Base-by-base conservation (phyloP, 306 rosid genomes). In the Glycine latifolia region DNA sequence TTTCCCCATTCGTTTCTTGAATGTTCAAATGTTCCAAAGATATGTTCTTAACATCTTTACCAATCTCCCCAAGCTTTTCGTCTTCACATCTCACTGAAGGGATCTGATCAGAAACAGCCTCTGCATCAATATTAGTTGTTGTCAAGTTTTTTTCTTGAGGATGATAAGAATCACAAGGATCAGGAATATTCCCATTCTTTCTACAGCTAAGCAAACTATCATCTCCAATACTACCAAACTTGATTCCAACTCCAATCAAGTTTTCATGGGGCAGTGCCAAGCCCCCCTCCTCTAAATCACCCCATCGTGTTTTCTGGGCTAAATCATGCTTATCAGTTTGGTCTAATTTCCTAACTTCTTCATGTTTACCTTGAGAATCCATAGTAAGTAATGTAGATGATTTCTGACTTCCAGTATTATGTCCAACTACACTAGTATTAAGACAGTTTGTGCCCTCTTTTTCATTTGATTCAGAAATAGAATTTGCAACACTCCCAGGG, bases 201-300 rank as follows among this genome's bases (percentile, higher is more conserved):
- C 68, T 88, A 76, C 85, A 84, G 79, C 54, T 84, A 48, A 79
- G 73, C 76, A 92, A 55, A 84, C 85, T 90, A 81, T 91, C 95
- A 71, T 91, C 97, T 81, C 87, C 95, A 37, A 95, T 90, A 81
- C 89, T 91, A 81, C 99, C 99, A 86, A 95, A 93, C 90, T 88
- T 95, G 76, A 95, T 95, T 88, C 89, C 97, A 80, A 85, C 89
- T 75, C 91, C 93, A 75, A 79, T 63, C 63, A 79, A 66, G 78
- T 84, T 90, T 56, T 87, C 92, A 85, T 71, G 89, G 52, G 85
- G 90, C 76, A 75, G 86, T 69, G 81, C 66, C 71, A 87, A 81
- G 61, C 81, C 86, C 47, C 76, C 91, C 66, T 90, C 94, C 83
- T 90, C 94, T 17, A 84, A 62, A 86, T 91, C 92, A 46, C 89